These are phyloP conservation scores for Ensete ventricosum DNA, from an alignment of 176 grass and related monocot genomes.

Conservation along the genomic window DNA sequence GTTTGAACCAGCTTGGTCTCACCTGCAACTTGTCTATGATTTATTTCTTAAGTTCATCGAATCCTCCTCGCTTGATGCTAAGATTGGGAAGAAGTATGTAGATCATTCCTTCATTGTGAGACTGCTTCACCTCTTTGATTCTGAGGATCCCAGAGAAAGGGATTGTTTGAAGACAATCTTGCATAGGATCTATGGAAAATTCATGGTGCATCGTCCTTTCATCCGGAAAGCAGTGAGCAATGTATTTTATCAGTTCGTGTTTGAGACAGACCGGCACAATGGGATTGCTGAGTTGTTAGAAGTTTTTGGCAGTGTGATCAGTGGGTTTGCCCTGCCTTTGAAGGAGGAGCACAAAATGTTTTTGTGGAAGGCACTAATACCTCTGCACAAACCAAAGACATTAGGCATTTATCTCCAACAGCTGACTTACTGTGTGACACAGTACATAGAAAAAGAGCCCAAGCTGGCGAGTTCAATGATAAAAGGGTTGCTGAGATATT, in stretches of 20 bases:
- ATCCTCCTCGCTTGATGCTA: constrained; percentile 68
- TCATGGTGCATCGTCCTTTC: constrained; percentile 97
- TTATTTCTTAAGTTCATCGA: constrained; percentile 84
- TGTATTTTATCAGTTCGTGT: constrained; percentile 92
- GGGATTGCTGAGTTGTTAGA: constrained; percentile 93
- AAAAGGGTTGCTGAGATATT: constrained; percentile 73
- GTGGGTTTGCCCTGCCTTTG: constrained; percentile 82
- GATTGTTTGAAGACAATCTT: constrained; percentile 92
- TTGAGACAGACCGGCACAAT: constrained; percentile 75
- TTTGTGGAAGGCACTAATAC: constrained; percentile 65
- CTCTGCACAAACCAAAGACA: constrained; percentile 79
- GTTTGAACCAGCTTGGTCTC: constrained; percentile 90
- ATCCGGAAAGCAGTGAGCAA: constrained; percentile 86
- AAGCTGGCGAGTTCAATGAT: constrained; percentile 66
- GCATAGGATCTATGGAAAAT: constrained; percentile 91
- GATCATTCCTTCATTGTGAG: constrained; percentile 81
- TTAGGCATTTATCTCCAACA: constrained; percentile 91
- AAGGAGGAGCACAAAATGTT: constrained; percentile 99
- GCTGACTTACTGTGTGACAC: constrained; percentile 78
- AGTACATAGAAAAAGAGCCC: constrained; percentile 93
- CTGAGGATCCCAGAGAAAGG: constrained; percentile 87
- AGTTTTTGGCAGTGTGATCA: constrained; percentile 89
- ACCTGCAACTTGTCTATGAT: constrained; percentile 95
- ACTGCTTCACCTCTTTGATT: constrained; percentile 86
- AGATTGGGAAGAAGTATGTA: constrained; percentile 86